Percentiles rank a stretch among this genome's conserved stretches.
These are phyloP conservation scores for Pythium dissimile DNA, from an alignment of 352 stramenopile species.

Conservation along the genomic window DNA sequence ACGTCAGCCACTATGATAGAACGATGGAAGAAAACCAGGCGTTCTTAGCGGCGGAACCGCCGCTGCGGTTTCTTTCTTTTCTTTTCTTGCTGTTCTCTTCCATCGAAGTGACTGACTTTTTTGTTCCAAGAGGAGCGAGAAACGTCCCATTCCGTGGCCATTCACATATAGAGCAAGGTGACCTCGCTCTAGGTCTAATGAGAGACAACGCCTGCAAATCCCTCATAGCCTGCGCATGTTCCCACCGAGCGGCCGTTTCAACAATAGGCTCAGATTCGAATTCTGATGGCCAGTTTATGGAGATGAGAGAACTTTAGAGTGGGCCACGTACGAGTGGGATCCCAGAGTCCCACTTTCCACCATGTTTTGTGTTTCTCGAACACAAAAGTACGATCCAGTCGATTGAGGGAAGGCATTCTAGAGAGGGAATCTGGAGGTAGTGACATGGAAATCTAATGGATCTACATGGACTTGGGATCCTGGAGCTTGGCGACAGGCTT, in stretches of 20 bases:
- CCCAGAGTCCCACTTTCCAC: not conserved
- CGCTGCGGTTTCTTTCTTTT: conserved; percentile 17
- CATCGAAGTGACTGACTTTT: conserved; percentile 17
- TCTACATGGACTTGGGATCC: too few species aligned
- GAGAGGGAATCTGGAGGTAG: not conserved
- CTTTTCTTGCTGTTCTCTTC: conserved; percentile 3
- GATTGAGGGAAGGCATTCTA: not conserved
- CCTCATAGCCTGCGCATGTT: not conserved
- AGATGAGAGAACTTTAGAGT: not conserved
- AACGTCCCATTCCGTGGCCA: not conserved
- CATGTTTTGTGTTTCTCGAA: not conserved
- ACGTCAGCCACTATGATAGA: not conserved
- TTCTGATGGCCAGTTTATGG: too few species aligned
- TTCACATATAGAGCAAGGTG: not conserved
- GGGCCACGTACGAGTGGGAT: not conserved
- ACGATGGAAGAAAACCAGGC: conserved; percentile 4
- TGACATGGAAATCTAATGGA: conserved; percentile 1
- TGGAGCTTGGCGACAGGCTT: too few species aligned
- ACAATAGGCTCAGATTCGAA: not conserved
- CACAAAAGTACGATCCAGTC: not conserved
- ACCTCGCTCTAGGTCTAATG: too few species aligned
- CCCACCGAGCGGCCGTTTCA: not conserved
- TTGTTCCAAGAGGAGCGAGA: too few species aligned
- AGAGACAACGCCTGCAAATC: too few species aligned
- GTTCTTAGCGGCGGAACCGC: conserved; percentile 11